Base-by-base conservation (phyloP, 2,329 filamentous ascomycete species). In the Sarocladiaceae sp. region DNA sequence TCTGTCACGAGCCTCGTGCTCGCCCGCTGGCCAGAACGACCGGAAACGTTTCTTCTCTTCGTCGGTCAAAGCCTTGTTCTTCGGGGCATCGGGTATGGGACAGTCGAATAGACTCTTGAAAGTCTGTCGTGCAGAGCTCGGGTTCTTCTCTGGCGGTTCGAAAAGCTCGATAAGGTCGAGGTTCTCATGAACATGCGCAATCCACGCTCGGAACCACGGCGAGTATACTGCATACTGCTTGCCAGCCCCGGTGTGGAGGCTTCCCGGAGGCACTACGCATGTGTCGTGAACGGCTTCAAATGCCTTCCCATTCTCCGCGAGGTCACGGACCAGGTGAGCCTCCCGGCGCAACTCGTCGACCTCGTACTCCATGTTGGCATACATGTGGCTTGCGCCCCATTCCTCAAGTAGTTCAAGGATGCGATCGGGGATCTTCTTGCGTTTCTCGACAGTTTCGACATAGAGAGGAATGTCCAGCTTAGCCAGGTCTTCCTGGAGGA, bases 311-410 rank as follows among this genome's bases (percentile, higher is more conserved):
- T 74, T 75, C 13, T 80, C 71, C 1, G 83, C 64, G 48, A 83
- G 77, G 32, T 71, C 61, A 21, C 68, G 73, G 1, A 87, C 73
- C 55, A 95, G 64, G 21, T 69, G 70, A 1, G 81, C 79, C 55
- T 96, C 90, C 5, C 89, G 73, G 33, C 89, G 72, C 47, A 95
- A 64, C 64, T 95, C 90, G 57, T 96, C 90, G 0, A 94, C 88
- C 60, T 95, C 90, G 55, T 95, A 95, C 59, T 95, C 89, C 46
- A 89, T 79, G 57, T 95, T 95, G 39, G 85, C 81, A 55, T 81
- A 94, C 2, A 95, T 51, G 55, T 93, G 85, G 40, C 73, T 82
- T 1, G 79, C 83, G 0, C 77, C 78, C 88, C 88, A 95, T 48
- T 79, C 67, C 23, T 78, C 67, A 59, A 85, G 77, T 32, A 90